Base-by-base conservation (phyloP, 2,329 filamentous ascomycete species). In the Neofusicoccum kwambonambiense region DNA sequence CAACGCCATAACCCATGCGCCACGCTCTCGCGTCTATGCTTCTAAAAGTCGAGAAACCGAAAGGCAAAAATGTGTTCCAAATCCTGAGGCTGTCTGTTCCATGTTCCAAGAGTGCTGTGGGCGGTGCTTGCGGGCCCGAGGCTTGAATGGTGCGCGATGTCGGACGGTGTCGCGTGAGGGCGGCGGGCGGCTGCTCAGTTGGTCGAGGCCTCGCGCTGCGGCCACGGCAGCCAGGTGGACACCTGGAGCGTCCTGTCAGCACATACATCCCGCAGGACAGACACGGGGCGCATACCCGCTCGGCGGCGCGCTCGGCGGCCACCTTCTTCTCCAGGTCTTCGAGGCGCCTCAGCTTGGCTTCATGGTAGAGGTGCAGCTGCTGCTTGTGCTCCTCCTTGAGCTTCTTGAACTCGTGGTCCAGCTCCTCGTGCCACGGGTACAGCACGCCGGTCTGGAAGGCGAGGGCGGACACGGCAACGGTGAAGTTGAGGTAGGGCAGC, bases 391-490 rank as follows among this genome's bases (percentile, higher is more conserved):
- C 87, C 64, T 80, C 81, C 71, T 85, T 87, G 27, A 89, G 76
- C 11, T 81, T 77, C 64, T 85, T 80, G 70, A 90, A 89, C 66
- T 86, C 84, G 19, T 84, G 81, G 67, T 89, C 86, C 6, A 90
- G 78, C 71, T 88, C 80, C 70, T 89, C 83, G 75, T 90, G 88
- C 88, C 88, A 90, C 1, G 88, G 88, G 74, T 90, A 90, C 11
- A 90, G 80, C 44, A 90, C 88, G 69, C 86, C 87, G 57, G 90
- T 86, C 76, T 90, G 88, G 74, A 90, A 90, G 41, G 80, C 80
- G 39, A 90, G 80, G 0, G 88, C 88, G 3, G 87, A 89, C 35
- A 82, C 83, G 62, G 87, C 88, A 66, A 90, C 86, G 68, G 83
- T 72, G 72, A 90, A 90, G 78, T 90, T 89, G 12, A 65, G 22